Evolutionary conservation across 1,284 basidiomycete species (phyloP), one percentile per base, ranked within the genome.

Genomic region (Naganishia sp.): DNA sequence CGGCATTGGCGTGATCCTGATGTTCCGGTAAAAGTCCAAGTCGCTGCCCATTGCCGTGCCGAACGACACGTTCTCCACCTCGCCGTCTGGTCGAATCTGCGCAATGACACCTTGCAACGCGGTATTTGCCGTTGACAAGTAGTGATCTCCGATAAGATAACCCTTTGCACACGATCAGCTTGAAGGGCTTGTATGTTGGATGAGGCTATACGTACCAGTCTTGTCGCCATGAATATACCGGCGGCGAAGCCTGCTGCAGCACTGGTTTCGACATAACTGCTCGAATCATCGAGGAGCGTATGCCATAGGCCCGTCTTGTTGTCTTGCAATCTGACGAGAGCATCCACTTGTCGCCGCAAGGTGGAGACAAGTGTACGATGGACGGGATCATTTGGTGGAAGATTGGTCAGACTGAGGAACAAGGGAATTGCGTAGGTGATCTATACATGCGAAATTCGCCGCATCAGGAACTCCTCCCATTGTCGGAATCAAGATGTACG

Each of bases 181-280:
- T 42, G 25, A 11, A 2, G 23, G 42, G 39, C 45, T 54, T 18
- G n/a, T 61, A 45, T 33, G 39, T 39, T 13, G 53, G 15, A 16
- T 18, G 3, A n/a, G 9, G 36, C 31, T 18, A n/a, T 2, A 46
- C 18, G 60, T 55, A 75, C 75, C 68, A 84, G 68, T 33, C 86
- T 79, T n/a, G 87, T 74, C 7, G 83, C 82, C 73, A 84, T 84
- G 67, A 84, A 76, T 55, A 86, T 85, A 9, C 86, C 86, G 61
- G 85, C 86, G 6, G 84, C 84, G 68, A 87, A 87, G 2, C 86
- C 86, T 16, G 86, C 86, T 3, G 84, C 83, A 5, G 85, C 85
- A 7, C 83, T 85, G 4, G 84, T 81, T 75, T 87, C 86, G 55
- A 87, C 79, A 73, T 87, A 87, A 52, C 83, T 84, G 1, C 79